Evolutionary conservation across 148 eudicot genomes (phyloP).

Genomic region (Amaranthus cruentus): DNA sequence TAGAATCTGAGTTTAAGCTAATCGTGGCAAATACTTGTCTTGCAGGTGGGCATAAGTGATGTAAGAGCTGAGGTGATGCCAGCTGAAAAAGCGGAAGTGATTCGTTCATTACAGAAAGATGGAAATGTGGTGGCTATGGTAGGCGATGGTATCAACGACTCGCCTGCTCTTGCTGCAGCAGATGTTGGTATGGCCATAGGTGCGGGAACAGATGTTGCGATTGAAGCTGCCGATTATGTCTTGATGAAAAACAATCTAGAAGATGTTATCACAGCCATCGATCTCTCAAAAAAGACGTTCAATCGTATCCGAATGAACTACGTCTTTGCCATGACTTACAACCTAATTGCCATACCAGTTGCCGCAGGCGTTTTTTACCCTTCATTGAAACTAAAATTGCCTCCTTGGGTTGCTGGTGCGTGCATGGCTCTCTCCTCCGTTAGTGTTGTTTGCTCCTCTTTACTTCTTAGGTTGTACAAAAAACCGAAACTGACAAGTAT

Average conservation of each 20-base stretch:
- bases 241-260: constrained; percentile 86
- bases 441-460: constrained; percentile 93
- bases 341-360: constrained; percentile 74
- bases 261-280: constrained; percentile 94
- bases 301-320: constrained; percentile 72
- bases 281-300: constrained; percentile 89
- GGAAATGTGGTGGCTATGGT: constrained; percentile 93
- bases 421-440: constrained; percentile 98
- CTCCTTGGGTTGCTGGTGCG: constrained; percentile 97
- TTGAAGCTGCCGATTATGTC: constrained; percentile 95
- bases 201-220: constrained; percentile 95
- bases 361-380: constrained; percentile 89
- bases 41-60: constrained; percentile 82
- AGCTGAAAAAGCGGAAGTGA: constrained; percentile 89
- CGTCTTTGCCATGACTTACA: constrained; percentile 89
- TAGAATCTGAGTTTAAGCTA: background rate
- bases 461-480: constrained; percentile 76
- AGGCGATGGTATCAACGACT: constrained; percentile 96
- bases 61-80: constrained; percentile 94
- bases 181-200: constrained; percentile 99
- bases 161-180: constrained; percentile 93
- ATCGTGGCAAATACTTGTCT: constrained; percentile 9
- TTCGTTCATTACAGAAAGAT: constrained; percentile 67
- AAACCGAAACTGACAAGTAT: constrained; percentile 87
- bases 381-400: constrained; percentile 52